Evolutionary conservation across 768 basidiomycete genomes (phyloP), one percentile per base, ranked within the genome.

Genomic region (Lenzites betulinus): DNA sequence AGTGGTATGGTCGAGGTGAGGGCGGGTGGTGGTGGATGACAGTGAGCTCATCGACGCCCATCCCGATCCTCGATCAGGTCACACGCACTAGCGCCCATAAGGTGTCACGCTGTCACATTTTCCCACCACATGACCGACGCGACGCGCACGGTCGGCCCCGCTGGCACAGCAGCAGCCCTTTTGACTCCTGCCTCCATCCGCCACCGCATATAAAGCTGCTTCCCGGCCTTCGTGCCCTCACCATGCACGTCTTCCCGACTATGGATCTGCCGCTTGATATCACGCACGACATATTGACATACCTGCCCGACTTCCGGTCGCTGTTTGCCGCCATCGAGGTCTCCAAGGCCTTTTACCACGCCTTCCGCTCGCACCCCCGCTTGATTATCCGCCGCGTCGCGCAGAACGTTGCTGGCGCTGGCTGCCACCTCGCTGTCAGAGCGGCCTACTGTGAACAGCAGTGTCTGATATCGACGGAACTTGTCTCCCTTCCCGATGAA

Each of bases 351-450:
- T 25, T 67, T 23, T 67, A 71, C 54, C 41, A 43, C 16, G 64
- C 69, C 51, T 73, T 66, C 36, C 53, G 63, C 28, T 39, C 47
- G 1, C 71, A 64, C 43, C 66, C 70, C 9, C 60, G 58, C 35
- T 66, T 65, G 3, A 69, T 69, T 39, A 16, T 59, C 8, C 63
- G 58, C 26, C 63, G 67, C 5, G 60, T 73, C 18, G 62, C 68
- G 1, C 15, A 49, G 18, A 73, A 72, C 44, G 38, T 68, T 1
- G 54, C 61, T 35, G 70, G 71, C 7, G 66, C 69, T 9, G 67
- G 63, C 0, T 42, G 69, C 11, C 65, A 65, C 2, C 59, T 66
- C 38, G 69, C 70, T 7, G 35, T 62, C 11, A 59, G 64, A 36
- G 22, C 63, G 9, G 67, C 55, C 1, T 54, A 61, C 18, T 58